Base-by-base conservation (phyloP, 805 yeast species). In the Barnettozyma californica region DNA sequence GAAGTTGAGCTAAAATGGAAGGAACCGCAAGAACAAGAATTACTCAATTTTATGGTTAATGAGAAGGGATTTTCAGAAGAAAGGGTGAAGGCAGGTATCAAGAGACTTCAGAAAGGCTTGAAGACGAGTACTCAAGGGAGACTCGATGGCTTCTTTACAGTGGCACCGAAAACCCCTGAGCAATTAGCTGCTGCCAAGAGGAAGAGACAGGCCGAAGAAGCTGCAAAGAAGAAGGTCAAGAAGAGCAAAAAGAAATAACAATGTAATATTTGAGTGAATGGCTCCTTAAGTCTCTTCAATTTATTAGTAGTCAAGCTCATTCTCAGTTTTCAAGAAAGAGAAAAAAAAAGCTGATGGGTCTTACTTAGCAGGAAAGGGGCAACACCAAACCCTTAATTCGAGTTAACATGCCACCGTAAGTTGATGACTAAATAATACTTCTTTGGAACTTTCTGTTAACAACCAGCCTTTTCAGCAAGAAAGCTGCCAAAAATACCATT, bases 31-130 rank as follows among this genome's bases (percentile, higher is more conserved):
- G 78, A 84, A 40, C 92, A 87, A 8, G 97, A 87, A 1, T 73
- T 94, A 46, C 73, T 91, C 18, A 80, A 89, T 38, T 92, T 78
- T 57, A 78, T 94, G 83, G 95, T 89, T 31, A 78, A 74, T 45
- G 85, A 89, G 51, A 91, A 92, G 63, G 96, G 96, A 0, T 94
- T 94, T 67, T 85, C 83, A 53, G 99, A 94, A 62, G 97, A 92
- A 44, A 77, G 99, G 63, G 88, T 94, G 16, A 80, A 83, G 56
- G 77, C 84, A 49, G 99, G 97, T 35, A 91, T 91, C 6, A 87
- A 81, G 37, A 84, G 92, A 65, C 75, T 94, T 58, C 78, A 80
- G 56, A 94, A 94, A 65, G 94, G 89, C 8, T 71, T 87, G 53
- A 88, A 88, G 60, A 74, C 85, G 2, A 92, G 95, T 2, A 85